Evolutionary conservation across 345 rosid genomes (phyloP), one percentile per base, ranked within the genome.

Genomic region (Xanthoceras sorbifolium): DNA sequence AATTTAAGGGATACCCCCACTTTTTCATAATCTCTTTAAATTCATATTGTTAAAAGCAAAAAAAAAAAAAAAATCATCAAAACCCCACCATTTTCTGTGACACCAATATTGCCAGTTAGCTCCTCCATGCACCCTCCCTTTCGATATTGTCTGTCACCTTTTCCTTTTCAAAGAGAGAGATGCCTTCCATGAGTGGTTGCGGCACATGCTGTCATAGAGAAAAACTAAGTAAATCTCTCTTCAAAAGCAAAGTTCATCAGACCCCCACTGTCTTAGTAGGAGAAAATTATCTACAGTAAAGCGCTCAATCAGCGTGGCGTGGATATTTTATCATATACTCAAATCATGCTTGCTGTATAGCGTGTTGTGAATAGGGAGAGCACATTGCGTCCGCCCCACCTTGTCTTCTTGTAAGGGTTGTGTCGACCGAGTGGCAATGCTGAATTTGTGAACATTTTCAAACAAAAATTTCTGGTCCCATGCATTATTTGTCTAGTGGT

Each of bases 1-100:
- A 65, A 15, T 4, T 40, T 66, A 66, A 54, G 42, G 52, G 52
- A 14, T 40, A 48, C 11, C 15, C 32, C 32, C 42, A n/a, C 32
- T 34, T 11, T 69, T 34, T 44, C 36, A 50, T 52, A 31, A 36
- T 69, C 61, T 69, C 25, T 12, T 14, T 66, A 32, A 7, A 32
- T 18, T 32, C 71, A 48, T 63, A 25, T 54, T 54, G 63, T 12
- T 34, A 36, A 64, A 42, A 72, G 18, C 28, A 38, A 64, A 66
- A 1, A 34, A 34, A 34, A 34, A 34, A 34, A 34, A 34, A 34
- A 72, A 14, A 1, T 2, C 32, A 9, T 29, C 63, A 46, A 65
- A 64, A 57, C 62, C 77, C 77, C 77, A 74, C 77, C 76, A 72
- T 34, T 14, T 72, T 36, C 40, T 36, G 8, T 36, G 8, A 36